Conservation (phyloP, 768 basidiomycete genomes). For the Russula compacta region DNA sequence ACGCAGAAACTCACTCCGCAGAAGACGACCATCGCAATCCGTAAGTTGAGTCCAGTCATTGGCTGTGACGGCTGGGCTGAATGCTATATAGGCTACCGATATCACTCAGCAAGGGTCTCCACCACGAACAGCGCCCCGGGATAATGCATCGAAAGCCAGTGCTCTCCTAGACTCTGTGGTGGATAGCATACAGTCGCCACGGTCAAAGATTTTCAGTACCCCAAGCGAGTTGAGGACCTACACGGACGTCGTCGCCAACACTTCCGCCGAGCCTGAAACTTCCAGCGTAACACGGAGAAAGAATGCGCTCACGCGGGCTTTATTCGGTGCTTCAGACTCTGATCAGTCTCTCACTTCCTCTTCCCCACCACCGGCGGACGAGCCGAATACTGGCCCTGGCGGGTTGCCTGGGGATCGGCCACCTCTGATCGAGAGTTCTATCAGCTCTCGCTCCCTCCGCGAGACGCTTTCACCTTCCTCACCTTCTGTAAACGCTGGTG, state of each 20-base stretch:
- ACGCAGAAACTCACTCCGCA: conserved; percentile 61
- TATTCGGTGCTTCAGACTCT: conserved; percentile 52
- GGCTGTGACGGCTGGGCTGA: background rate
- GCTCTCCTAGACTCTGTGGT: conserved; percentile 59
- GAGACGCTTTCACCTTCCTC: conserved; percentile 27
- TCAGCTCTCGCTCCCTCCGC: conserved; percentile 39
- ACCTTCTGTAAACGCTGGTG: background rate
- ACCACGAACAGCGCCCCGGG: conserved; percentile 28
- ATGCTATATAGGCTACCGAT: conserved; percentile 42
- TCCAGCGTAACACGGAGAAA: conserved; percentile 42
- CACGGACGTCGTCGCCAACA: conserved; percentile 21
- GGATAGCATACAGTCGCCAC: conserved; percentile 35
- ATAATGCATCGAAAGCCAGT: conserved; percentile 50
- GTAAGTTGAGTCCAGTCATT: conserved; percentile 27
- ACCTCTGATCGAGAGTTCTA: conserved; percentile 37
- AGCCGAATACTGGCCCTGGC: conserved; percentile 31
- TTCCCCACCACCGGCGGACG: conserved; percentile 20
- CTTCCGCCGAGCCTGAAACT: conserved; percentile 30
- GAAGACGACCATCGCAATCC: conserved; percentile 74
- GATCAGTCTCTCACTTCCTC: conserved; percentile 26
- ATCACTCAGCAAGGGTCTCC: conserved; percentile 41
- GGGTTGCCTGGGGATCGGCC: conserved; percentile 45
- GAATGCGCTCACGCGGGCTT: conserved; percentile 64
- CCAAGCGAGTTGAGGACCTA: conserved; percentile 1
- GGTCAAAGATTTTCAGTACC: conserved; percentile 13